phyloP scores from a whole-genome alignment of 495 filamentous ascomycete species.

The Aspergillus cavernicola region DNA sequence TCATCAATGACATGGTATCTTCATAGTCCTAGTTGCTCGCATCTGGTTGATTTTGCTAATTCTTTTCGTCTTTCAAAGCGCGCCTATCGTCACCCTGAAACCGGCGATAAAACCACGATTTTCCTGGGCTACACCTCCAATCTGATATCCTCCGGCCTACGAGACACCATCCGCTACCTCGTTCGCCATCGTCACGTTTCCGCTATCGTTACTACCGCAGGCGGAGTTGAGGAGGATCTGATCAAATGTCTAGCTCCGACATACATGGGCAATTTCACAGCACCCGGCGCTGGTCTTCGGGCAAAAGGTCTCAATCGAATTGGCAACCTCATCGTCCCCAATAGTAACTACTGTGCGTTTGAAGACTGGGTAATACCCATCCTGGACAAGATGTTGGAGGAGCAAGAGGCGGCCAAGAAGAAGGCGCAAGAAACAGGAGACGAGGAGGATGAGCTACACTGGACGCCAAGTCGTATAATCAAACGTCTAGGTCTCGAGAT shows the following conservation, averaged over 20 bases:
- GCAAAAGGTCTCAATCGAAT: conserved; percentile 88
- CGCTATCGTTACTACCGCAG: conserved; percentile 89
- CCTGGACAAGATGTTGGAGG: conserved; percentile 82
- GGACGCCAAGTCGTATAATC: conserved; percentile 89
- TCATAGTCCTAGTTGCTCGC: neutral
- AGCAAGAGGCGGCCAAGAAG: conserved; percentile 72
- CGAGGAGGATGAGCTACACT: conserved; percentile 68
- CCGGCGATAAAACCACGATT: conserved; percentile 74
- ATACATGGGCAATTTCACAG: conserved; percentile 81
- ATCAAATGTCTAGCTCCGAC: conserved; percentile 96
- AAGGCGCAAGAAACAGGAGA: conserved; percentile 42
- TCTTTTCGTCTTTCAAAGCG: conserved; percentile 44
- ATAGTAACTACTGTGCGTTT: conserved; percentile 93
- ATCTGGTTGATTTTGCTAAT: neutral
- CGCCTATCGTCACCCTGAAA: conserved; percentile 70
- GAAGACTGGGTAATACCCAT: conserved; percentile 97
- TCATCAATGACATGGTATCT: conserved; percentile 90
- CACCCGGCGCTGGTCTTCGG: conserved; percentile 69
- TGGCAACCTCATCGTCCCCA: conserved; percentile 94
- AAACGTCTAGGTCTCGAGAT: conserved; percentile 85
- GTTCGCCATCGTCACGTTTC: conserved; percentile 89
- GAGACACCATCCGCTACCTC: conserved; percentile 86
- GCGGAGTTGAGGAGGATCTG: conserved; percentile 95
- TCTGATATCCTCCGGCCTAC: conserved; percentile 89
- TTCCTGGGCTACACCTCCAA: conserved; percentile 98